Evolutionary conservation across 1,284 basidiomycete genomes (phyloP).

Genomic region (Cystobasidiaceae sp.): DNA sequence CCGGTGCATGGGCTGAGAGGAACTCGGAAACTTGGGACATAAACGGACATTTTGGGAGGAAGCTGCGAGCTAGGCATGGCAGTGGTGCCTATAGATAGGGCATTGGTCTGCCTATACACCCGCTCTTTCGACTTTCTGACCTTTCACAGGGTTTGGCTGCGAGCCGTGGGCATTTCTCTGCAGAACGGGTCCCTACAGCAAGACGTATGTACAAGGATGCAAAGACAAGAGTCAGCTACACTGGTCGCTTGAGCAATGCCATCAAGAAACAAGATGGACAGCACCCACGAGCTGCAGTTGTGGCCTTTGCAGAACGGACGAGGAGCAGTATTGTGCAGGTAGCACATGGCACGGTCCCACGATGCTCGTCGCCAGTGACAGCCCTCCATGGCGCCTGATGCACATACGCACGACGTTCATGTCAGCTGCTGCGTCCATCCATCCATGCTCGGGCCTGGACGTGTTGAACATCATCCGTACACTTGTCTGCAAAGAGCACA

Average conservation of each 20-base stretch:
- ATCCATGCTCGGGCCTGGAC: neutral
- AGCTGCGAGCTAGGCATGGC: no score
- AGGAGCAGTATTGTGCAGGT: neutral
- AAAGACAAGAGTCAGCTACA: no score
- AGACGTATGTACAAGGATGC: no score
- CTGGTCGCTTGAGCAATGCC: neutral
- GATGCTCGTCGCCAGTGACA: conserved; percentile 9
- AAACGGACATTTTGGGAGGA: no score
- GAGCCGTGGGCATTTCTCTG: no score
- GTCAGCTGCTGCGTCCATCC: neutral
- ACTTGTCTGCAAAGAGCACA: conserved; percentile 15
- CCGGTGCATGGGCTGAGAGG: no score
- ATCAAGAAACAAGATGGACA: neutral
- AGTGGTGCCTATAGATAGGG: no score
- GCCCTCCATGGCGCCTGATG: neutral
- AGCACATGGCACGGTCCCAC: conserved; percentile 5
- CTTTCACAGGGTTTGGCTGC: no score
- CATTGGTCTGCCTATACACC: no score
- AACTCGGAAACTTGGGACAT: no score
- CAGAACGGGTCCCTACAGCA: no score
- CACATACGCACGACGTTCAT: neutral
- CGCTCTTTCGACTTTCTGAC: no score
- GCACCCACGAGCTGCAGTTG: conserved; percentile 8
- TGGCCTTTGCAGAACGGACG: conserved; percentile 9
- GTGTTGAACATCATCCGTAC: neutral